Conservation (phyloP, 2,329 filamentous ascomycete genomes). For the Amauroascus niger region DNA sequence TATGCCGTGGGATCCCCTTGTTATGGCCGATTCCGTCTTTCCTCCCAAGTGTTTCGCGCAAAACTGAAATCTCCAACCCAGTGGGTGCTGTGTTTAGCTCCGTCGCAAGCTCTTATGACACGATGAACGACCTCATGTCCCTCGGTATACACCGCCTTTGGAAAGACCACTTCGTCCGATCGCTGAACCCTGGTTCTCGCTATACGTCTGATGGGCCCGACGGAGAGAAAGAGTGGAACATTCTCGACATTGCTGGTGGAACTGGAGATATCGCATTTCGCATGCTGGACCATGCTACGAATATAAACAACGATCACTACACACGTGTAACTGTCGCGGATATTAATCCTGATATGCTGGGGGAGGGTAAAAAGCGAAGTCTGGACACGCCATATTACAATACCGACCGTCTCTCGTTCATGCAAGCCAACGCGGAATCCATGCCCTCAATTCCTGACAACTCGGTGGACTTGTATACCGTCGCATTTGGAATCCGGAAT, state of each 20-base stretch:
- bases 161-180: constrained; percentile 94
- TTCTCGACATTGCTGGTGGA: constrained; percentile 93
- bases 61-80: constrained; percentile 19
- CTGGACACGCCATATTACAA: constrained; percentile 51
- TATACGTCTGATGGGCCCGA: constrained; percentile 25
- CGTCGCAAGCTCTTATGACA: constrained; percentile 88
- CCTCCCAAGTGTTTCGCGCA: not conserved
- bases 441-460: constrained; percentile 55
- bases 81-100: constrained; percentile 89
- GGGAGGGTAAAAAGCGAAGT: constrained; percentile 73
- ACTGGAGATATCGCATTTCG: constrained; percentile 98
- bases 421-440: constrained; percentile 82
- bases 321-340: constrained; percentile 85
- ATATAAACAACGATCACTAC: constrained; percentile 66
- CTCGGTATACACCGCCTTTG: constrained; percentile 92
- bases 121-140: constrained; percentile 99
- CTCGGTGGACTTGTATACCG: constrained; percentile 89
- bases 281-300: constrained; percentile 77
- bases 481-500: constrained; percentile 94
- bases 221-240: constrained; percentile 50
- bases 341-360: constrained; percentile 93
- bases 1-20: constrained; percentile 24
- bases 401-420: constrained; percentile 53
- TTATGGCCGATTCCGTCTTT: not conserved
- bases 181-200: constrained; percentile 68